A percentile compares a stretch with the other conserved stretches of the same genome.
Conservation (phyloP, 176 grass and related monocot species). For the Chrysopogon serrulatus region DNA sequence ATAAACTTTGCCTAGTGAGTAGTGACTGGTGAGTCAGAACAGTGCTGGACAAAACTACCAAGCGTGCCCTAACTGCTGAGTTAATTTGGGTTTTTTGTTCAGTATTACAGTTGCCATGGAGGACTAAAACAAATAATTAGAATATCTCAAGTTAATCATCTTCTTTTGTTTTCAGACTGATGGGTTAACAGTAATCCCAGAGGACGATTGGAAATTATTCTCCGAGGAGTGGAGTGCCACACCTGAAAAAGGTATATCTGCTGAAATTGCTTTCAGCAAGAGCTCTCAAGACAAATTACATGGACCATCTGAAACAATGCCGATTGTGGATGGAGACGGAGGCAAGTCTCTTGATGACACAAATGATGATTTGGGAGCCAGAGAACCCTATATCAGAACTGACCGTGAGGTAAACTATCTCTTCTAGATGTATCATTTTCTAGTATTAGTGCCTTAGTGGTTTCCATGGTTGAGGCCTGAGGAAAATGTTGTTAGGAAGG, state of each 20-base stretch:
- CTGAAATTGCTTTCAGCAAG: slow-evolving; percentile 70
- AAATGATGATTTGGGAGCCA: slow-evolving; percentile 40
- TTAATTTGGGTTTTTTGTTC: slow-evolving; percentile 9
- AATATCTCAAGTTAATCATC: slow-evolving; percentile 9
- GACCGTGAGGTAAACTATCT: slow-evolving; percentile 53
- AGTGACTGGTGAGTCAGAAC: background rate
- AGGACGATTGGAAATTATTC: slow-evolving; percentile 75
- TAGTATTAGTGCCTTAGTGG: slow-evolving; percentile 6
- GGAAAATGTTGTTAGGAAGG: slow-evolving; percentile 5
- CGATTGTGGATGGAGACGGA: slow-evolving; percentile 27
- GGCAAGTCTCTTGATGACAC: slow-evolving; percentile 33
- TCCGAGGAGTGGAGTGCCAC: slow-evolving; percentile 83
- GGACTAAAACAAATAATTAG: slow-evolving; percentile 13
- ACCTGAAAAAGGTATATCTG: slow-evolving; percentile 65
- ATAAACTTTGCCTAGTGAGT: background rate
- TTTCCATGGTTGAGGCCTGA: slow-evolving; percentile 13
- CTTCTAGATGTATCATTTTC: background rate
- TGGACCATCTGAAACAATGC: slow-evolving; percentile 33
- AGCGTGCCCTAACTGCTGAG: background rate
- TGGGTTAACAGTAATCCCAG: slow-evolving; percentile 72
- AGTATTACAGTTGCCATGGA: background rate
- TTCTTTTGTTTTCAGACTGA: slow-evolving; percentile 63
- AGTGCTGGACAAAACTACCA: background rate
- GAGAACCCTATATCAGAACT: slow-evolving; percentile 54
- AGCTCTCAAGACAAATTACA: slow-evolving; percentile 42